phyloP scores from a whole-genome alignment of 257 asterid genomes.

The Solanum piurae region DNA sequence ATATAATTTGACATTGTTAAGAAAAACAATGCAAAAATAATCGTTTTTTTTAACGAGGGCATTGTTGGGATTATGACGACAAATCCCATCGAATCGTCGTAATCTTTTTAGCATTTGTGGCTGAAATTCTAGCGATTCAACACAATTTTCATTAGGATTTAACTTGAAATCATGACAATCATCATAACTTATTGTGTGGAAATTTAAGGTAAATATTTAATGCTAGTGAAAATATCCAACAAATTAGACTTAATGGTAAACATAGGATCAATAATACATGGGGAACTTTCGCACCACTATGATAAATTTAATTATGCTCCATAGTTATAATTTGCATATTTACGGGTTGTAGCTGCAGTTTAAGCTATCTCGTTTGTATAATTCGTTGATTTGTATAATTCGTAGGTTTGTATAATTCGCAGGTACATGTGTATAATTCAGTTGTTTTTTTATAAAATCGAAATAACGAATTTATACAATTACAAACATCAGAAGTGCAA shows the following conservation, averaged over 20 bases:
- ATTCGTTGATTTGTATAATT: too few relatives aligned
- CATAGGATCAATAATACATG: background rate
- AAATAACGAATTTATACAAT: background rate
- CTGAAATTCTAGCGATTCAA: background rate
- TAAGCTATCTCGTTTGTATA: background rate
- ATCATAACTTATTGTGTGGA: background rate
- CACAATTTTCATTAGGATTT: background rate
- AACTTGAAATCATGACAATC: background rate
- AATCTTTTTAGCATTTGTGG: background rate
- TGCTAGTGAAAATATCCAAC: background rate
- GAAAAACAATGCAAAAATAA: too few relatives aligned
- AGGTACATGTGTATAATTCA: too few relatives aligned
- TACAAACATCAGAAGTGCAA: background rate
- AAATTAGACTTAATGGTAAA: background rate
- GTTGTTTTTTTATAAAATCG: too few relatives aligned
- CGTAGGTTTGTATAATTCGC: too few relatives aligned
- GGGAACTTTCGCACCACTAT: background rate
- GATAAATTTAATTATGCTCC: background rate
- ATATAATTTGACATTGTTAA: too few relatives aligned
- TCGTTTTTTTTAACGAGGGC: too few relatives aligned
- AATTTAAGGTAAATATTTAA: background rate
- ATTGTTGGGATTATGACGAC: background rate
- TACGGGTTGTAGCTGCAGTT: background rate
- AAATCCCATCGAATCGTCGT: too few relatives aligned
- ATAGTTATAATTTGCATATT: background rate